These are phyloP conservation scores for Raddia distichophylla DNA, from an alignment of 176 grass and related monocot species.

Conservation along the genomic window DNA sequence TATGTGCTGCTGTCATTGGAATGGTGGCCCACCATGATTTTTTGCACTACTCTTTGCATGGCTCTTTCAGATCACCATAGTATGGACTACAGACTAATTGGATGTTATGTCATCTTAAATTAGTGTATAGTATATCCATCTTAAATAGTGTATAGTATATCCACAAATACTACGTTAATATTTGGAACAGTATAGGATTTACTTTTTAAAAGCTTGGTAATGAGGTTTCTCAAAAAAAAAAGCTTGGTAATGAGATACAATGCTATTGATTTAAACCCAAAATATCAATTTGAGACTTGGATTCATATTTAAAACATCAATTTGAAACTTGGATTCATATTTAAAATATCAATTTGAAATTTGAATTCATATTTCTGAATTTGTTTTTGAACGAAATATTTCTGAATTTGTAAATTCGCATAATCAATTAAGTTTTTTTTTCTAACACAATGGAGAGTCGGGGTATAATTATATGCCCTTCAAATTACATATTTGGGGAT, in stretches of 20 bases:
- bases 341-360: slow-evolving; percentile 9
- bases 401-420: neutral
- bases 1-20: too few relatives aligned
- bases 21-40: too few relatives aligned
- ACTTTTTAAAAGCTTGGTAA: neutral
- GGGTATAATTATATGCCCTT: neutral
- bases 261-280: neutral
- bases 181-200: neutral
- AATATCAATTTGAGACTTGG: neutral
- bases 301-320: neutral
- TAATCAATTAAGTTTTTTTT: neutral
- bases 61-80: neutral
- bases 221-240: too few relatives aligned
- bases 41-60: neutral
- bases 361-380: neutral
- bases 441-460: neutral
- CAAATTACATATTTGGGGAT: neutral
- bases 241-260: neutral
- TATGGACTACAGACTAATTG: neutral
- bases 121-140: neutral
- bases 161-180: neutral
- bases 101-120: neutral
- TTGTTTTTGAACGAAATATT: too few relatives aligned
- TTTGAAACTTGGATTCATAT: neutral
- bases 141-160: neutral